Base-by-base conservation (phyloP, 768 basidiomycete species). In the Melanogaster broomeanus region DNA sequence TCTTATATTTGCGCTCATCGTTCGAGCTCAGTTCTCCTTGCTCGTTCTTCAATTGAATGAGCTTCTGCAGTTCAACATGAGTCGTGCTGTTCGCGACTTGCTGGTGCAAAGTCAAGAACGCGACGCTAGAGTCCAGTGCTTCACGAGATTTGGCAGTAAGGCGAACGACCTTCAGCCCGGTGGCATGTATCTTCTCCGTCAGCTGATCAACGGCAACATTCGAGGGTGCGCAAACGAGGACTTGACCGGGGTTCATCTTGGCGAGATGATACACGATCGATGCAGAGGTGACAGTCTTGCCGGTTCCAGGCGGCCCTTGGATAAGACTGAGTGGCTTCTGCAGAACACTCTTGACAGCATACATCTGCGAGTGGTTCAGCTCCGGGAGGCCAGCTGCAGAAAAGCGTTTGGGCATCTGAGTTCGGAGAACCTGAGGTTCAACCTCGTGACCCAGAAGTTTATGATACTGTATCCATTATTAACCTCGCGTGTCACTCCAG, bases 141-240 rank as follows among this genome's bases (percentile, higher is more conserved):
- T 98, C 97, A 24, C 97, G 91, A 5, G 96, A 98, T 68, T 98
- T 98, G 53, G 97, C 97, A 1, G 97, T 97, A 22, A 98, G 79
- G 38, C 97, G 93, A 43, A 98, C 97, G 56, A 97, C 97, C 70
- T 98, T 98, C 59, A 98, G 78, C 0, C 97, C 96, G n/a, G 97
- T 98, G n/a, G 86, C 77, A 65, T 98, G 97, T 55, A 99, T 98
- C 77, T 98, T 98, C 74, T 98, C 97, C 19, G 96, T 97, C 49
- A 99, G 83, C 66, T 99, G 97, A 65, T 99, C 97, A 52, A 99
- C 97, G 41, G 97, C 97, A 60, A 99, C 97, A 72, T 99, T 99
- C 47, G 96, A 98, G 0, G 97, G 97, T 8, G 97, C 97, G 67
- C 94, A 95, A 56, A 99, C 97, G 45, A 99, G 90, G 37, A 99